phyloP scores from a whole-genome alignment of 2,329 filamentous ascomycete genomes.

The Apiospora kogelbergensis region DNA sequence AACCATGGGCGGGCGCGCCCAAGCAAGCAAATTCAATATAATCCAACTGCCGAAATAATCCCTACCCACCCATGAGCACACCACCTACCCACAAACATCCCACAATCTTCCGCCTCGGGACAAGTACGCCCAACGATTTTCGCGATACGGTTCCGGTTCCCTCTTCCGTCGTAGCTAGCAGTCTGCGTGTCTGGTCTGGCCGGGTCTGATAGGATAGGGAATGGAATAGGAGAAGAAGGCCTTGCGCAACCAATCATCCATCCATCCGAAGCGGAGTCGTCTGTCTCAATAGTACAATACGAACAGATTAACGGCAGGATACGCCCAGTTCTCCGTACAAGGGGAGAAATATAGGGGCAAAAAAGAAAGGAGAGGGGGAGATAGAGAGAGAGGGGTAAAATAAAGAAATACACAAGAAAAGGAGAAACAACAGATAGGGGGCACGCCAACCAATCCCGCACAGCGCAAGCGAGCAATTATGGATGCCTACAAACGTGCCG shows the following conservation, averaged over 20 bases:
- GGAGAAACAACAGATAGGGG: not conserved
- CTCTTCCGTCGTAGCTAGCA: not conserved
- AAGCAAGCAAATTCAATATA: conserved; percentile 11
- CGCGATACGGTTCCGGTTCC: not conserved
- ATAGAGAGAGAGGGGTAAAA: not conserved
- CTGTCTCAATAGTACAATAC: not conserved
- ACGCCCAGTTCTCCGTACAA: too few species aligned
- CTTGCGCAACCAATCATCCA: not conserved
- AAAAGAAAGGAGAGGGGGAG: not conserved
- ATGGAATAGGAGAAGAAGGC: not conserved
- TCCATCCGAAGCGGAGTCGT: conserved; percentile 1
- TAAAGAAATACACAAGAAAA: not conserved
- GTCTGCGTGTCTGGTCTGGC: not conserved
- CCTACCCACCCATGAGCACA: not conserved
- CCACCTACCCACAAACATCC: conserved; percentile 6
- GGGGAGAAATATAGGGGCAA: conserved; percentile 7
- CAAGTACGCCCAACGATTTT: not conserved
- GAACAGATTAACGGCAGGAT: not conserved
- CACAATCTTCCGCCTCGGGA: conserved; percentile 7
- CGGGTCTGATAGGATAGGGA: too few species aligned
- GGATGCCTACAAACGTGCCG: conserved; percentile 51
- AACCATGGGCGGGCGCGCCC: conserved; percentile 17
- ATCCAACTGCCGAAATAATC: conserved; percentile 5
- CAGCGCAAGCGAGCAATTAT: conserved; percentile 6
- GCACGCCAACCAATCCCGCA: not conserved